Base-by-base conservation (phyloP, 1,284 basidiomycete species). In the Taiwanofungus camphoratus region DNA sequence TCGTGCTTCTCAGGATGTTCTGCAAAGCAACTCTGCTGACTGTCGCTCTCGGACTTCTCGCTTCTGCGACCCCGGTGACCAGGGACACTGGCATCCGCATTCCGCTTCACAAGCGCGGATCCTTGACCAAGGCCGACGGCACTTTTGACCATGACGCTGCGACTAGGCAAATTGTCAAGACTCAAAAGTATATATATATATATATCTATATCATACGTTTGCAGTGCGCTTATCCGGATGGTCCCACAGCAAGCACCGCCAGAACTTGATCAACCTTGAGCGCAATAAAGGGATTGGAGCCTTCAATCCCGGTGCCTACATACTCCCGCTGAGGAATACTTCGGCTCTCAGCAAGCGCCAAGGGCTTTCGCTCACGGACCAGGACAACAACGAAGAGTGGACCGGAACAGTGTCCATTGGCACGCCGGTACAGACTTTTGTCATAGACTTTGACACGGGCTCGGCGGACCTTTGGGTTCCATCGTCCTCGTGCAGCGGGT, bases 381-480 rank as follows among this genome's bases (percentile, higher is more conserved):
- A 50, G 26, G 29, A 49, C 6, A 38, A 37, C 21, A 53, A 48
- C 30, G 35, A 42, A n/a, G 39, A 49, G 20, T 57, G 55, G 55
- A 39, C 49, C 3, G 55, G 55, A 11, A 9, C 35, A 3, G 38
- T 55, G 26, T 42, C 39, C 21, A 52, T 57, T 37, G 54, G 55
- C 6, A 52, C 33, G 18, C 53, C 51, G 11, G 32, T 38, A 13
- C 49, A 51, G 36, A 34, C 5, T 18, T 57, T 55, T 48, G 31
- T 32, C 11, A 46, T 58, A 40, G 55, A 56, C 46, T 57, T 58
- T 45, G 56, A 58, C 36, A 58, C 56, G 5, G 56, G 56, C 27
- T 54, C 50, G 16, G 40, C 52, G 11, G 56, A 58, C 40, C 52
- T 58, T 13, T 58, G 53, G 51, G 41, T 58, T 9, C 56, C 56